Evolutionary conservation across 1,284 basidiomycete genomes (phyloP).

Genomic region (Puccinia hordei): DNA sequence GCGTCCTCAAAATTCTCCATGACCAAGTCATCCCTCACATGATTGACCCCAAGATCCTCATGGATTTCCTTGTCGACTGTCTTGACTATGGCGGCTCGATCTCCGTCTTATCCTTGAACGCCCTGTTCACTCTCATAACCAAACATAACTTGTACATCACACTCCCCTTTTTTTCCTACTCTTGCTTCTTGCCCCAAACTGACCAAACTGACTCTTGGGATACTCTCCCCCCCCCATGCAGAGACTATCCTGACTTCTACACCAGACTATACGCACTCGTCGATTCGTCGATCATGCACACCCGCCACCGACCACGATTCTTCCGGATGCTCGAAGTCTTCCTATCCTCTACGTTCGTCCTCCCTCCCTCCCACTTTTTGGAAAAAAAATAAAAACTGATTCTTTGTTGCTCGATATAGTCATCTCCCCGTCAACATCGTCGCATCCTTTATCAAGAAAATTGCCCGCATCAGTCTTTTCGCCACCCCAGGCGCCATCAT

Average conservation of each 20-base stretch:
- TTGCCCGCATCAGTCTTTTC: slow-evolving; percentile 77
- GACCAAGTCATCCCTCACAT: slow-evolving; percentile 80
- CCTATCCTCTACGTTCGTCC: slow-evolving; percentile 77
- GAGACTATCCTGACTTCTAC: slow-evolving; percentile 95
- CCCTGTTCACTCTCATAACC: slow-evolving; percentile 85
- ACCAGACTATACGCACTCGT: slow-evolving; percentile 87
- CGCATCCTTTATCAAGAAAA: slow-evolving; percentile 89
- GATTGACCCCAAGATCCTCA: slow-evolving; percentile 71
- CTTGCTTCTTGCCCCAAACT: slow-evolving; percentile 4
- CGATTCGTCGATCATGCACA: slow-evolving; percentile 81
- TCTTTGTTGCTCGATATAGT: slow-evolving; percentile 60
- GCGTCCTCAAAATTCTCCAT: slow-evolving; percentile 78
- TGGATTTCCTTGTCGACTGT: slow-evolving; percentile 90
- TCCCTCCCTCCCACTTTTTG: not conserved
- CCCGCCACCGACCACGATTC: slow-evolving; percentile 89
- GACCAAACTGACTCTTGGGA: slow-evolving; percentile 1
- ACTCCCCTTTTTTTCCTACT: not conserved
- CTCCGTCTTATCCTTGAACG: slow-evolving; percentile 88
- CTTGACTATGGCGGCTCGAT: slow-evolving; percentile 84
- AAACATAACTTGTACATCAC: slow-evolving; percentile 82
- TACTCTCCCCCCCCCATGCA: slow-evolving; percentile 57
- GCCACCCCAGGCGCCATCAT: slow-evolving; percentile 89
- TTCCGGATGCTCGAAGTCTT: slow-evolving; percentile 90
- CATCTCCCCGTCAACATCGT: slow-evolving; percentile 84
- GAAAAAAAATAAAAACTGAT: slow-evolving; percentile 44